Evolutionary conservation across 345 rosid species (phyloP).

Genomic region (Psidium friedrichsthalianum): DNA sequence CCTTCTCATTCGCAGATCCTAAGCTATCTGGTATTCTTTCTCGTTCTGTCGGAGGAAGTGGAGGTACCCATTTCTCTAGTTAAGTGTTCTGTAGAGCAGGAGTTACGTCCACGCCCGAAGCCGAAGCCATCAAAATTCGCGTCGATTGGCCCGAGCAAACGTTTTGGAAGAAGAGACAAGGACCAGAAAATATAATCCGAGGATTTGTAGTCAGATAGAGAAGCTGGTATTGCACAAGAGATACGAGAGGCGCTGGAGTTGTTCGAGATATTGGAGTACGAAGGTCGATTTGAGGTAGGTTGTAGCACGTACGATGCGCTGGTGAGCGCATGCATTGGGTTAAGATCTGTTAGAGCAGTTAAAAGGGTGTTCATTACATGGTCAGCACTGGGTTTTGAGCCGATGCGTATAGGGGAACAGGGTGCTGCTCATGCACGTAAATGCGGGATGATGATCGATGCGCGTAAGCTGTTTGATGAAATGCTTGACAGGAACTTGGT

Average conservation of each 20-base stretch:
- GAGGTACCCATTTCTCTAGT: conserved; percentile 25
- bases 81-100: conserved; percentile 33
- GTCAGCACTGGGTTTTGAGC: conserved; percentile 34
- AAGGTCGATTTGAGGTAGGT: conserved; percentile 35
- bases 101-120: conserved; percentile 46
- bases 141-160: conserved; percentile 8
- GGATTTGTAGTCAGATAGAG: conserved; percentile 70
- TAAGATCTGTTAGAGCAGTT: conserved; percentile 54
- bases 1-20: conserved; percentile 9
- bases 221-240: conserved; percentile 47
- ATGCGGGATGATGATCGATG: conserved; percentile 67
- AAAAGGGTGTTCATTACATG: conserved; percentile 63
- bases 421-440: conserved; percentile 57
- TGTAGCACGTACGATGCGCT: conserved; percentile 62
- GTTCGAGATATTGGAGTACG: conserved; percentile 63
- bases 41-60: conserved; percentile 26
- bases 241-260: conserved; percentile 70
- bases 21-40: conserved; percentile 28
- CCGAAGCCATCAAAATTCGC: conserved; percentile 23
- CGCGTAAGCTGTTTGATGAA: conserved; percentile 57
- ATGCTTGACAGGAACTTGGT: conserved; percentile 63
- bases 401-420: conserved; percentile 57
- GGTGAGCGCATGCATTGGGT: conserved; percentile 61
- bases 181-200: conserved; percentile 23
- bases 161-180: conserved; percentile 8